phyloP scores from a whole-genome alignment of 352 stramenopile genomes.

The Globisporangium echinulatum region DNA sequence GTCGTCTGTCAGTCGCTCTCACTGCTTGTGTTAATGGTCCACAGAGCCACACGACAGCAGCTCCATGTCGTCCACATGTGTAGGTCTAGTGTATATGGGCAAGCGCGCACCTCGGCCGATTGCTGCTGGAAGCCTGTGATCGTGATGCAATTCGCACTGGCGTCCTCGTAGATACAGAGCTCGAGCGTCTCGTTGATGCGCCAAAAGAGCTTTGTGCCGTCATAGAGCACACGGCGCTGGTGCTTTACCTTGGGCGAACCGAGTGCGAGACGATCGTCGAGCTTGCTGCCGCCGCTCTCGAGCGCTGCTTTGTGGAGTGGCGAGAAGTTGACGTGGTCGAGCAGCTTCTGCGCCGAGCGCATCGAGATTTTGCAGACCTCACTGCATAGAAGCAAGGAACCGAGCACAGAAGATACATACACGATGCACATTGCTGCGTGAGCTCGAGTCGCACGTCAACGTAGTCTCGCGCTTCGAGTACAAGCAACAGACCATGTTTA shows the following conservation, averaged over 20 bases:
- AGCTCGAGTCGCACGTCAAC: neutral
- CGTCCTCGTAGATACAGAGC: constrained; percentile 79
- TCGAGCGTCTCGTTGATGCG: constrained; percentile 84
- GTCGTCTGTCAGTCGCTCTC: too few relatives aligned
- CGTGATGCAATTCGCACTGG: constrained; percentile 54
- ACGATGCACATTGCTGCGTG: neutral
- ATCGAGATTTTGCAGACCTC: constrained; percentile 88
- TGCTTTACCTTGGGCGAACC: constrained; percentile 15
- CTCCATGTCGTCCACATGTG: too few relatives aligned
- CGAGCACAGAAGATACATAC: too few relatives aligned
- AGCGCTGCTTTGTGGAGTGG: constrained; percentile 80
- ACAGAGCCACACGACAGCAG: neutral
- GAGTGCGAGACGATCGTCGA: constrained; percentile 6
- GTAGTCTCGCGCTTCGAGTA: too few relatives aligned
- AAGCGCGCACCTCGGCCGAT: constrained; percentile 16
- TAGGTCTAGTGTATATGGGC: neutral
- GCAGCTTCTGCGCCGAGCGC: constrained; percentile 79
- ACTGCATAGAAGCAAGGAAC: constrained; percentile 18
- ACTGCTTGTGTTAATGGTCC: neutral
- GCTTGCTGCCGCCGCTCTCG: constrained; percentile 28
- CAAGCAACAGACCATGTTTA: too few relatives aligned
- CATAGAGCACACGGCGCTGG: constrained; percentile 66
- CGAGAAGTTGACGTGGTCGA: constrained; percentile 86
- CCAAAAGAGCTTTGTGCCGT: constrained; percentile 85
- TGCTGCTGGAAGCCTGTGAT: constrained; percentile 60